Base-by-base conservation (phyloP, 2,329 filamentous ascomycete species). In the Diplodia seriata region DNA sequence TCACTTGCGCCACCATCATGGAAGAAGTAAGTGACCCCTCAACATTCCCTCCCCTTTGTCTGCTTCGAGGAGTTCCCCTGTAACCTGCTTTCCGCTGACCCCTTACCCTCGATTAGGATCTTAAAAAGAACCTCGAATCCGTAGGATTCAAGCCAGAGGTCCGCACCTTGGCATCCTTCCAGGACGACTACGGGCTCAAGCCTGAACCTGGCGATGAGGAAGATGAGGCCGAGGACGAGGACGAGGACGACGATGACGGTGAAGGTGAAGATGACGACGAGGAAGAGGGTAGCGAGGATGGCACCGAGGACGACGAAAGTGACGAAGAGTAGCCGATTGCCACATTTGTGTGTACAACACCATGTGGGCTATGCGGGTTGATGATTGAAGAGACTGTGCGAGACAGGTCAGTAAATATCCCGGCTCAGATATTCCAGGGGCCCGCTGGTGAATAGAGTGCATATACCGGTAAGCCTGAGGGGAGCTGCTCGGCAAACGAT, bases 1-100 rank as follows among this genome's bases (percentile, higher is more conserved):
- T 97, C 63, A 97, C 94, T 7, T 97, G 94, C 77, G 91, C 93
- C 23, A 90, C 91, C 18, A 86, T 93, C 59, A 91, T 97, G 86
- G 85, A 90, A 73, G 92, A 97, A 84, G 92, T 95, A 82, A 81
- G 89, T 84, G 89, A 84, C 3, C 11, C 5, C 15, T 12, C 4
- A 53, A 23, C 14, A 31, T 33, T 15, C 29, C 15, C 53, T 15
- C 31, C 43, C 23, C 38, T 18, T n/a, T 2, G 20, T 26, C 70
- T 56, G 9, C 38, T 2, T 9, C 8, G 8, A n/a, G 5, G 11
- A 23, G 5, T 20, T 9, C 8, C 18, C 26, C 36, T 14, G 2
- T 11, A 12, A 12, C 14, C 38, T 59, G 15, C 43, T 7, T 65
- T 40, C 8, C 6, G 9, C 20, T 36, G 14, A 4, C 29, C 2